phyloP scores from a whole-genome alignment of 208 protist species.

The Wallacemonas sp. region DNA sequence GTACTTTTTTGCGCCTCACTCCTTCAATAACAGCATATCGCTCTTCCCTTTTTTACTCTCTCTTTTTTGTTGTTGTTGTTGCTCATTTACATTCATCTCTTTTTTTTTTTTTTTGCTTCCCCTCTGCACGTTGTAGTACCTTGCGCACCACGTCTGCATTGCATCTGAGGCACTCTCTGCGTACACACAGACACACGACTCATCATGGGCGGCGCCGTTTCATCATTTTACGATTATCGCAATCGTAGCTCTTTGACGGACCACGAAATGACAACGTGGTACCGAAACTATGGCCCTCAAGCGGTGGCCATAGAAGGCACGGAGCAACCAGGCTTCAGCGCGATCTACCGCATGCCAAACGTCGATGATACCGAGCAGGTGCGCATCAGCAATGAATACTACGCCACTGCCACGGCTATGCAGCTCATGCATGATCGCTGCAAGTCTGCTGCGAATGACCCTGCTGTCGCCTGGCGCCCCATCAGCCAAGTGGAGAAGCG shows the following conservation, averaged over 20 bases:
- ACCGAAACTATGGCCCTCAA: constrained; percentile 33
- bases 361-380: constrained; percentile 36
- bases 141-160: too few relatives aligned
- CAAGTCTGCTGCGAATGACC: constrained; percentile 14
- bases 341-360: constrained; percentile 47
- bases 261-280: constrained; percentile 37
- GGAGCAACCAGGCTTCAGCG: constrained; percentile 26
- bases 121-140: not conserved
- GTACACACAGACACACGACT: not conserved
- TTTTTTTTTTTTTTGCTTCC: constrained; percentile 9
- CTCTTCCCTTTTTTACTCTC: too few relatives aligned
- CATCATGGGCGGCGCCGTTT: constrained; percentile 49
- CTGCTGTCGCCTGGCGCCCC: constrained; percentile 60
- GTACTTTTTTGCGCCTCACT: too few relatives aligned
- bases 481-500: constrained; percentile 51
- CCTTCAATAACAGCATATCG: too few relatives aligned
- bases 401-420: constrained; percentile 35
- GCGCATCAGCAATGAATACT: constrained; percentile 31
- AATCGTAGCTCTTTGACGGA: constrained; percentile 30
- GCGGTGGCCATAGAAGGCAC: constrained; percentile 29
- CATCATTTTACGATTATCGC: constrained; percentile 34
- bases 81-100: not conserved
- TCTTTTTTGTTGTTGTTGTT: not conserved
- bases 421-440: constrained; percentile 30
- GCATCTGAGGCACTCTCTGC: not conserved